A percentile compares a stretch with the other conserved stretches of the same genome.
Conservation (phyloP, 2,329 filamentous ascomycete genomes). For the Myriosclerotinia curreyana region DNA sequence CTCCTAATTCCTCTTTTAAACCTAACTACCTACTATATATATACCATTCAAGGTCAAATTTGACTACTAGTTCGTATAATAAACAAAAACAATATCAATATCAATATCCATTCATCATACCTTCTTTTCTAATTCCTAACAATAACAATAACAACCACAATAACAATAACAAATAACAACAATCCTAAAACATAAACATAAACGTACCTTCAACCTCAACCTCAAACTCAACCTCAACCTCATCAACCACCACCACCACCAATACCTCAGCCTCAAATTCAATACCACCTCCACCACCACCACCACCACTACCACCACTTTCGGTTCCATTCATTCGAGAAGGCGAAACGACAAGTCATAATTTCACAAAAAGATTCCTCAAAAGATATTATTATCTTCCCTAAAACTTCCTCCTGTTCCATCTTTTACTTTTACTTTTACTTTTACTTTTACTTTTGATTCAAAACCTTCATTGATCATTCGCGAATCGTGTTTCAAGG, state of each 20-base stretch:
- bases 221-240: not conserved
- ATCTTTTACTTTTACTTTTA: not conserved
- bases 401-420: not conserved
- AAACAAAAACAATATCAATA: too few species aligned
- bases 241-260: not conserved
- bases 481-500: conserved; percentile 7
- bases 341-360: not conserved
- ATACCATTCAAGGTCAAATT: conserved; percentile 6
- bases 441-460: conserved; percentile 4
- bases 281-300: not conserved
- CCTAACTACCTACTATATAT: too few species aligned
- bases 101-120: not conserved
- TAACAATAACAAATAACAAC: too few species aligned
- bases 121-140: not conserved
- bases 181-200: too few species aligned
- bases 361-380: not conserved
- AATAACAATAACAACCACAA: too few species aligned
- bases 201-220: too few species aligned
- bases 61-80: not conserved
- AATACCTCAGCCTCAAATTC: not conserved
- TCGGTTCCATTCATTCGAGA: conserved; percentile 2
- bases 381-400: not conserved
- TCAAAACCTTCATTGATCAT: conserved; percentile 17
- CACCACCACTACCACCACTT: conserved; percentile 13
- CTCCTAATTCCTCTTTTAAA: conserved; percentile 11